phyloP scores from a whole-genome alignment of 148 eudicot species.

The Rhododendron williamsianum region DNA sequence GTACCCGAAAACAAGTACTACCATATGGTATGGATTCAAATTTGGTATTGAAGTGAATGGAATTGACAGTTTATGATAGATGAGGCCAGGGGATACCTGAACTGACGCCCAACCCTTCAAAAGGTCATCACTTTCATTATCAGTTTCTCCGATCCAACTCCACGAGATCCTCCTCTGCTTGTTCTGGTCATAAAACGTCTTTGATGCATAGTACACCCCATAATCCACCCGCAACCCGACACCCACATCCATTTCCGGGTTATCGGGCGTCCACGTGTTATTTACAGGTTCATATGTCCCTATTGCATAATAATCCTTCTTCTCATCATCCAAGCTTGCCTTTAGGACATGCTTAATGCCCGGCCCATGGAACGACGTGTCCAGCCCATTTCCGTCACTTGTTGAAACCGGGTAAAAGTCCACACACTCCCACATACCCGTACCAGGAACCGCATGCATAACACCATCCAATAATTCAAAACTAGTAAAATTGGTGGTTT shows the following conservation, averaged over 20 bases:
- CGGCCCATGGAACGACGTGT: constrained; percentile 62
- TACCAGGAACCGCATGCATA: constrained; percentile 60
- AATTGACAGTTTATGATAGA: background rate
- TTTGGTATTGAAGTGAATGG: background rate
- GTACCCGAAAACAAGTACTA: background rate
- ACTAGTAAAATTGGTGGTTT: constrained; percentile 45
- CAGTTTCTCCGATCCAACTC: constrained; percentile 91
- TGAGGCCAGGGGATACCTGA: constrained; percentile 42
- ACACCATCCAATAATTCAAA: constrained; percentile 49
- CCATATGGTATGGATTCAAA: background rate
- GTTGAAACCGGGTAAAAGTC: constrained; percentile 82
- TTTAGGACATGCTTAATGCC: constrained; percentile 70
- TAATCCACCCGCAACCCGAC: constrained; percentile 72
- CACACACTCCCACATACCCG: constrained; percentile 99
- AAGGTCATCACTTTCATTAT: constrained; percentile 52
- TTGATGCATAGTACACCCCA: constrained; percentile 82
- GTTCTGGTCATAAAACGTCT: constrained; percentile 73
- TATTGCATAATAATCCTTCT: constrained; percentile 66
- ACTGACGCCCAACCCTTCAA: constrained; percentile 86
- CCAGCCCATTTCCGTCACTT: constrained; percentile 47
- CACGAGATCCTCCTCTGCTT: constrained; percentile 66
- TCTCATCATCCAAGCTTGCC: constrained; percentile 67
- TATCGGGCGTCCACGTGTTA: constrained; percentile 74
- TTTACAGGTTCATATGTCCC: constrained; percentile 49
- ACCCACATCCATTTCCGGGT: constrained; percentile 72